Conservation (phyloP, 192 early-diverging fungal species). For the Coemansia sp. region DNA sequence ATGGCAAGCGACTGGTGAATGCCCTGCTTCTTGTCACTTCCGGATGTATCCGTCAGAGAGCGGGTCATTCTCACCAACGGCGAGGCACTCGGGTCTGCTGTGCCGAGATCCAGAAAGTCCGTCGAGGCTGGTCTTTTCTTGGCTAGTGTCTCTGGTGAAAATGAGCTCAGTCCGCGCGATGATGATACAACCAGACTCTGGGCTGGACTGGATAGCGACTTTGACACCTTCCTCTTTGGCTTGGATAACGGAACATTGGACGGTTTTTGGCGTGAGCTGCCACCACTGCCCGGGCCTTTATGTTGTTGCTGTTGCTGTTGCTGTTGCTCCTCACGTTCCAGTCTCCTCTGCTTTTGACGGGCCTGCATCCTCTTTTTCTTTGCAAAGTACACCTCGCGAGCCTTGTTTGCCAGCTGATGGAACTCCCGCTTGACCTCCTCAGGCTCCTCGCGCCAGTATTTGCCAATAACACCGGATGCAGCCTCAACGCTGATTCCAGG, state of each 20-base stretch:
- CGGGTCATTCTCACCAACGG: constrained; percentile 7
- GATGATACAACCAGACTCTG: constrained; percentile 13
- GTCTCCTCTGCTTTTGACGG: constrained; percentile 21
- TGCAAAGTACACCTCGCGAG: constrained; percentile 40
- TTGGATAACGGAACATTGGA: not conserved
- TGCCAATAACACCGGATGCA: constrained; percentile 37
- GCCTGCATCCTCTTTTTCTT: constrained; percentile 43
- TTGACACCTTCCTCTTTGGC: not conserved
- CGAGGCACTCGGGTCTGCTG: not conserved
- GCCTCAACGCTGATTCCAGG: constrained; percentile 32
- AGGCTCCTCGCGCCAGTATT: constrained; percentile 29
- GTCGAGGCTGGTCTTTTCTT: constrained; percentile 3
- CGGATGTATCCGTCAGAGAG: constrained; percentile 13
- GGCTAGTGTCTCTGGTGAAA: constrained; percentile 39
- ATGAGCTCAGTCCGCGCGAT: constrained; percentile 32
- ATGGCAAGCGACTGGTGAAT: not conserved
- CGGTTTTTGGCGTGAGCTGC: not conserved
- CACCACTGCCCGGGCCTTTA: not conserved
- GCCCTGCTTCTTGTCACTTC: not conserved
- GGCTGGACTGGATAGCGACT: constrained; percentile 3
- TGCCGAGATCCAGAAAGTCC: not conserved
- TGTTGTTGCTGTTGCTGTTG: not conserved
- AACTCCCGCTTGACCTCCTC: constrained; percentile 22
- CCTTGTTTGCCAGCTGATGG: constrained; percentile 19
- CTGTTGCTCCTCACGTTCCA: constrained; percentile 28